Evolutionary conservation across 164 flowering plant species (phyloP), one percentile per base, ranked within the genome.

Genomic region (Liquidambar formosana): DNA sequence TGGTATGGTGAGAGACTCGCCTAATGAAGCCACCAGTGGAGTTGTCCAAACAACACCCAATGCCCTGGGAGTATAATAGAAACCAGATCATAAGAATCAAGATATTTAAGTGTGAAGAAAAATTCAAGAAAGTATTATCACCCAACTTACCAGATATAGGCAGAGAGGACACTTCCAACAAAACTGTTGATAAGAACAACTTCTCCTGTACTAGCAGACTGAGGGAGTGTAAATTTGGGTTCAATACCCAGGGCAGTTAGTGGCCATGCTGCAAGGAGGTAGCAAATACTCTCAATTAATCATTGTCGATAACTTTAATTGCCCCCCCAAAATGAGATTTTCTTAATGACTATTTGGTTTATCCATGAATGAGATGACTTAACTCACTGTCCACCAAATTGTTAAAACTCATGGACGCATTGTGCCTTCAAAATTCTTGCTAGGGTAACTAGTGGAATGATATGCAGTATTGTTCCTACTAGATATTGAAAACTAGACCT

Each of bases 41-140:
- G 96, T 88, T n/a, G 97, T 93, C 97, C 97, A 93, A 57, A 93
- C 94, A 76, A 93, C 96, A 77, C 87, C 83, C 25, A 93, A 80
- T 66, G 97, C 97, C 97, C 97, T 93, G 45, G 16, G 41, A 23
- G 41, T 33, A 33, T 33, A 33, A 33, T 33, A 74, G 53, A 63
- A 51, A 44, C 57, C 14, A 56, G 47, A 13, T 49, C 26, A 46
- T 28, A 64, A 63, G 59, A 28, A 64, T 47, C 43, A 41, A 63
- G 38, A 59, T 53, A 43, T 67, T 58, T n/a, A n/a, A n/a, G n/a
- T n/a, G n/a, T n/a, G n/a, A n/a, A n/a, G n/a, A n/a, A n/a, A n/a
- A 45, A 51, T 8, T 33, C 16, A 4, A n/a, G 52, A 46, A 26
- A 13, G 64, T n/a, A 38, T 13, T 18, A 8, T 25, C 45, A 51